Evolutionary conservation across 2,329 filamentous ascomycete species (phyloP), one percentile per base, ranked within the genome.

Genomic region (Verticillium zaregamsianum): DNA sequence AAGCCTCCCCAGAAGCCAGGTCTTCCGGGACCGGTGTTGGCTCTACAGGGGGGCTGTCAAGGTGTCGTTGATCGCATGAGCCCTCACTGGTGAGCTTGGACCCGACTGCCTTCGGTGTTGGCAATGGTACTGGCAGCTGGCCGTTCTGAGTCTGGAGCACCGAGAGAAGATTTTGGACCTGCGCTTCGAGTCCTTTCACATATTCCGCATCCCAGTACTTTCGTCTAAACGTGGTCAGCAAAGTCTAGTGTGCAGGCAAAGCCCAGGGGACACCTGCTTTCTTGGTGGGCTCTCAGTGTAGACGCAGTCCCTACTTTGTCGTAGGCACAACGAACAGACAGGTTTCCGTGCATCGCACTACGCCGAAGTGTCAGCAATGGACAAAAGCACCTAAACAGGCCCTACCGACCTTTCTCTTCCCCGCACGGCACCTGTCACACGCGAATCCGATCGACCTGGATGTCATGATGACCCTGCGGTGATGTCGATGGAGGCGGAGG

Each of bases 141-240:
- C 56, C 35, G 11, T 59, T 49, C 31, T 65, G 62, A 55, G 60
- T 62, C 25, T 66, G 59, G 20, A 66, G 58, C 11, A 61, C 64
- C 37, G 60, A 52, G 32, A 66, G 59, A n/a, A 66, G 54, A 1
- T 63, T 63, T 35, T 64, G 61, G 23, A 66, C 64, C 25, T 66
- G 64, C 4, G 63, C 61, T 28, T 66, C 64, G n/a, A 66, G 63
- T 11, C 63, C 63, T 57, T 59, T 62, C 52, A 66, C 64, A 57
- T 66, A 66, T 28, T 66, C 64, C n/a, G 65, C 64, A 54, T 66
- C 64, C 64, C 64, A 66, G 40, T 66, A 66, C 56, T 66, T 66
- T 15, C 64, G 63, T 55, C 64, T 66, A 17, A 14, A 59, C 11
- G 23, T 15, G 20, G 45, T 60, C 37, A 59, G 59, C 49, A 9